Base-by-base conservation (phyloP, 352 stramenopile genomes). In the Globisporangium barbulae region DNA sequence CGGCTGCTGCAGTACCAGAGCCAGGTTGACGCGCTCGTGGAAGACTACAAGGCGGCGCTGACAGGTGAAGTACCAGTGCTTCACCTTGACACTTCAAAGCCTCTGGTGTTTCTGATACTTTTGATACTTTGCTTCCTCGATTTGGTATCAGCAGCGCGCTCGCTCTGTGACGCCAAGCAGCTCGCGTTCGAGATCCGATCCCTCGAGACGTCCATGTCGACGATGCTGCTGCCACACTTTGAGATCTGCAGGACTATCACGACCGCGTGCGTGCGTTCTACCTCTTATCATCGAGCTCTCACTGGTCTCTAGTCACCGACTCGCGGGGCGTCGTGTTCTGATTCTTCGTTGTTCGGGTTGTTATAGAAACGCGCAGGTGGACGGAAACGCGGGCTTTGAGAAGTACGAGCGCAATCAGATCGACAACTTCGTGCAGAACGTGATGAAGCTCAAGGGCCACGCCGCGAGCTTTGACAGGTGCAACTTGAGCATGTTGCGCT, bases 211-310 rank as follows among this genome's bases (percentile, higher is more conserved):
- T 77, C 75, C 54, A 79, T 83, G 64, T 61, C 62, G 9, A 78
- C 55, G 44, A 81, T 90, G 78, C 62, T 90, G 31, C 41, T 74
- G 22, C 73, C 73, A 0, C 81, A 90, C 42, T 67, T 84, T 47
- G 78, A 87, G 33, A 82, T 84, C 52, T 87, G 76, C 55, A 66
- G 65, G 10, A 84, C 81, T 0, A 88, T 90, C 59, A 70, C 67
- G 9, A 84, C 71, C 30, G 78, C 81, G 81, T 90, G 72, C 42
- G 70, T 52, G n/a, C 9, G 8, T 33, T 28, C 25, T 28, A 39
- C 33, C 12, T 41, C 35, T 5, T 41, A 12, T 9, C 35, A 41
- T 41, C 15, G 15, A 41, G 35, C 35, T 41, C 9, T 12, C 35
- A 9, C 9, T 5, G 9, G 9, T 15, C 35, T 15, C 9, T 41